These are phyloP conservation scores for Suhomyces vadensis DNA, from an alignment of 805 yeast species.

Conservation along the genomic window DNA sequence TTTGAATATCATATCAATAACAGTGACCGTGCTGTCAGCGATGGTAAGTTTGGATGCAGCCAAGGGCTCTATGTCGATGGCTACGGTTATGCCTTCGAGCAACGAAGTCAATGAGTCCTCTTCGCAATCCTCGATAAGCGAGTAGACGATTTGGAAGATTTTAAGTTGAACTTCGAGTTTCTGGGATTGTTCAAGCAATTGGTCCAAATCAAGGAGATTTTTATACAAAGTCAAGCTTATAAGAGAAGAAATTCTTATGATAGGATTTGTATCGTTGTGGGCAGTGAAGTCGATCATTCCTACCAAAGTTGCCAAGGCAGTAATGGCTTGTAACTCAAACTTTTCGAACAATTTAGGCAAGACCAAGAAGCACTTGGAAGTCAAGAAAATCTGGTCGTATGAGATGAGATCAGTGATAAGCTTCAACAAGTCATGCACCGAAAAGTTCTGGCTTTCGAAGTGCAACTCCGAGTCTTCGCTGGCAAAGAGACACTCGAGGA, in stretches of 20 bases:
- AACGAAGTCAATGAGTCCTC: constrained; percentile 80
- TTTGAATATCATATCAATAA: constrained; percentile 58
- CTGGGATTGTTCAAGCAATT: constrained; percentile 8
- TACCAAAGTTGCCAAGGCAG: constrained; percentile 31
- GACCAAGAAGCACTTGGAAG: constrained; percentile 49
- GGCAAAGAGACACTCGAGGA: constrained; percentile 43
- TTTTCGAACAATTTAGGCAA: constrained; percentile 60
- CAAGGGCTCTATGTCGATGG: constrained; percentile 42
- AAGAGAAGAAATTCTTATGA: constrained; percentile 37
- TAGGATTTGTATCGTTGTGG: constrained; percentile 14
- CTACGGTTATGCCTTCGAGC: constrained; percentile 65
- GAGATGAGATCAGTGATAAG: constrained; percentile 9
- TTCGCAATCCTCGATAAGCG: constrained; percentile 59
- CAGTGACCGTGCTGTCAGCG: constrained; percentile 19
- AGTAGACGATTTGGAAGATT: constrained; percentile 39
- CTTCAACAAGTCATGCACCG: constrained; percentile 12
- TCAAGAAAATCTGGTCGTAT: constrained; percentile 36
- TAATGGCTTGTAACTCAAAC: constrained; percentile 39
- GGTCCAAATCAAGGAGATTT: constrained; percentile 24
- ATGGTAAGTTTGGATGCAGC: constrained; percentile 23
- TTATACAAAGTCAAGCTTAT: constrained; percentile 56
- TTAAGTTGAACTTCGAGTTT: constrained; percentile 30
- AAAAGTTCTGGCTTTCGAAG: constrained; percentile 3
- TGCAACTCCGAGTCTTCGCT: constrained; percentile 36
- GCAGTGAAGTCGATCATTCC: constrained; percentile 29